A percentile compares a stretch with the other conserved stretches of the same genome.
Evolutionary conservation across 2,329 filamentous ascomycete species (phyloP).

Genomic region (Fusarium dimerum): DNA sequence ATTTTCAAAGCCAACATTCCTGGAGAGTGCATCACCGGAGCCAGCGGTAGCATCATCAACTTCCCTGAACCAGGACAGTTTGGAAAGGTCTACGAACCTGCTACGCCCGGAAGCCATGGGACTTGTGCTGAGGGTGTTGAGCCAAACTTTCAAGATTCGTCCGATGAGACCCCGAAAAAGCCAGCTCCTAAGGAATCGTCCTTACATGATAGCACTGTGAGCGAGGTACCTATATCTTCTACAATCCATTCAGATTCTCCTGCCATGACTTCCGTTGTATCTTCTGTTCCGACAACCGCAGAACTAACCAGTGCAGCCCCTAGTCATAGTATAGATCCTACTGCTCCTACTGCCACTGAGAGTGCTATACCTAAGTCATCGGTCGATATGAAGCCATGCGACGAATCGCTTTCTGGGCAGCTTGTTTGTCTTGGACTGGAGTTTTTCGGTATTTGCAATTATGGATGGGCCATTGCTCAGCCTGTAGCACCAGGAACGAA

Average conservation of each 20-base stretch:
- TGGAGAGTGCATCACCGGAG: slow-evolving; percentile 24
- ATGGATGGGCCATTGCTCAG: slow-evolving; percentile 23
- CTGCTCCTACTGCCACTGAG: slow-evolving; percentile 1
- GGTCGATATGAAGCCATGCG: slow-evolving; percentile 15
- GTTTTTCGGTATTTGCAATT: slow-evolving; percentile 27
- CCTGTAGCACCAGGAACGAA: slow-evolving; percentile 19
- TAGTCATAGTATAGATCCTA: neutral
- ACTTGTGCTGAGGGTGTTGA: slow-evolving; percentile 19
- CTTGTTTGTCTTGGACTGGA: slow-evolving; percentile 18
- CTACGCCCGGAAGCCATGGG: slow-evolving; percentile 11
- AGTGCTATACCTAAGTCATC: slow-evolving; percentile 15
- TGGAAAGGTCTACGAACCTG: slow-evolving; percentile 22
- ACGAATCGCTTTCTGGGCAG: slow-evolving; percentile 1
- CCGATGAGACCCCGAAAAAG: slow-evolving; percentile 5
- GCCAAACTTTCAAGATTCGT: slow-evolving; percentile 21
- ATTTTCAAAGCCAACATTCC: slow-evolving; percentile 29
- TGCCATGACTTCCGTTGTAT: neutral
- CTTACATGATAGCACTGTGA: neutral
- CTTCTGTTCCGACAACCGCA: slow-evolving; percentile 1
- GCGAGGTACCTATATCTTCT: neutral
- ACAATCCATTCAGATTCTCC: neutral
- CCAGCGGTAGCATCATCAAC: slow-evolving; percentile 20
- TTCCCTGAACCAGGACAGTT: slow-evolving; percentile 27
- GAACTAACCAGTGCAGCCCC: neutral
- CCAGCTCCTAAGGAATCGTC: slow-evolving; percentile 1